phyloP scores from a whole-genome alignment of 345 rosid genomes.

The Noccaea caerulescens region DNA sequence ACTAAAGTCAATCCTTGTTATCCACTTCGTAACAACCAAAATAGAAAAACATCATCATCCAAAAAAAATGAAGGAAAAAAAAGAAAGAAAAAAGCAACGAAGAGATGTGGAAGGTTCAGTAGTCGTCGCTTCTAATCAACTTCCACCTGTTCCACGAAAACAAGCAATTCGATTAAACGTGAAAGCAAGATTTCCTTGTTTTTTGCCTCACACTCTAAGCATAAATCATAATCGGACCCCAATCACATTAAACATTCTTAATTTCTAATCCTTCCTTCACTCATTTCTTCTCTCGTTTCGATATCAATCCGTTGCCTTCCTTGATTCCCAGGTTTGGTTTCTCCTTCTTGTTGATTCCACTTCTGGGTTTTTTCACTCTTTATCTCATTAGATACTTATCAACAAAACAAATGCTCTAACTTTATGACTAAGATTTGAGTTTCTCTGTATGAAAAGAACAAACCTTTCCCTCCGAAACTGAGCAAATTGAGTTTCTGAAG shows the following conservation, averaged over 20 bases:
- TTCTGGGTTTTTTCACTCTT: background rate
- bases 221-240: constrained; percentile 17
- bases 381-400: constrained; percentile 7
- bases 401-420: constrained; percentile 10
- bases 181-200: constrained; percentile 39
- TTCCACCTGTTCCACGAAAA: constrained; percentile 41
- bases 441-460: background rate
- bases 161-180: constrained; percentile 42
- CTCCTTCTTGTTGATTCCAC: background rate
- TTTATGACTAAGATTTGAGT: constrained; percentile 18
- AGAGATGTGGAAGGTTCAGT: constrained; percentile 13
- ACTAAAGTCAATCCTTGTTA: background rate
- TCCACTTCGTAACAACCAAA: background rate
- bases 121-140: constrained; percentile 45
- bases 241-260: constrained; percentile 11
- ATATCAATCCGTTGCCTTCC: background rate
- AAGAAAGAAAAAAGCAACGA: background rate
- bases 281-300: constrained; percentile 15
- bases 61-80: background rate
- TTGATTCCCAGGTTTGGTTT: constrained; percentile 25
- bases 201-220: constrained; percentile 30
- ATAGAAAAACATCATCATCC: constrained; percentile 18
- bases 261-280: constrained; percentile 13
- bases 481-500: background rate
- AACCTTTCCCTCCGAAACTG: background rate